phyloP scores from a whole-genome alignment of 352 stramenopile genomes.

The Phytophthora syringae region DNA sequence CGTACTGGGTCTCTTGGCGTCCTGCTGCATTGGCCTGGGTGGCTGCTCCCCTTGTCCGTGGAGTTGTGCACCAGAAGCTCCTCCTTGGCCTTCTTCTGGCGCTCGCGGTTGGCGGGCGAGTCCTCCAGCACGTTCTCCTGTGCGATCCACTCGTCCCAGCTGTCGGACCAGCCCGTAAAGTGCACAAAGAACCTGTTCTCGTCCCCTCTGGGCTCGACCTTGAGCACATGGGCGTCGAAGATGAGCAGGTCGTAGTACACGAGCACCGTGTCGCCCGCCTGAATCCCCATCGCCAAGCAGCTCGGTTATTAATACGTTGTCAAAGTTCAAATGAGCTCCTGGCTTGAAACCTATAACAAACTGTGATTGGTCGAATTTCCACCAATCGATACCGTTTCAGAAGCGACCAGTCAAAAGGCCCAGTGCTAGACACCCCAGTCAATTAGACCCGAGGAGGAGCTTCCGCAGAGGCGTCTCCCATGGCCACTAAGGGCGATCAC shows the following conservation, averaged over 20 bases:
- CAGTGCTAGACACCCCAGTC: conserved; percentile 15
- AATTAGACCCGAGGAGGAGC: conserved; percentile 7
- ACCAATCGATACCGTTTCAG: conserved; percentile 12
- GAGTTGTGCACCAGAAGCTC: conserved; percentile 28
- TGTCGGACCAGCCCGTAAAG: conserved; percentile 35
- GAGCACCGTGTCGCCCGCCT: conserved; percentile 33
- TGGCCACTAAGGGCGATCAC: conserved; percentile 79
- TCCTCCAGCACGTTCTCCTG: conserved; percentile 36
- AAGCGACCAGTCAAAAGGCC: conserved; percentile 35
- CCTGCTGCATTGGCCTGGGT: conserved; percentile 14
- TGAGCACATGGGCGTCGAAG: conserved; percentile 34
- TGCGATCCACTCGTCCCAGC: conserved; percentile 34
- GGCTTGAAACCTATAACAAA: neutral
- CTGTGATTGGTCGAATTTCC: conserved; percentile 21
- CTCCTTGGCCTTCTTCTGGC: conserved; percentile 36
- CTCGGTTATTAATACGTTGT: no score
- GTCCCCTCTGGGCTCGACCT: conserved; percentile 6
- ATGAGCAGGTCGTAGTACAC: conserved; percentile 46
- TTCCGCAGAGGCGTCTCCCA: conserved; percentile 20
- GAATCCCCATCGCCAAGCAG: conserved; percentile 38
- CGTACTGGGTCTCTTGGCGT: conserved; percentile 25
- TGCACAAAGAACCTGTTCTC: conserved; percentile 25
- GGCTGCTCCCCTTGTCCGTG: neutral
- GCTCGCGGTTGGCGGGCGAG: conserved; percentile 29
- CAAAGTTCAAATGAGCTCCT: conserved; percentile 14